phyloP scores from a whole-genome alignment of 164 flowering plant species.

The Magnolia changhungtana region DNA sequence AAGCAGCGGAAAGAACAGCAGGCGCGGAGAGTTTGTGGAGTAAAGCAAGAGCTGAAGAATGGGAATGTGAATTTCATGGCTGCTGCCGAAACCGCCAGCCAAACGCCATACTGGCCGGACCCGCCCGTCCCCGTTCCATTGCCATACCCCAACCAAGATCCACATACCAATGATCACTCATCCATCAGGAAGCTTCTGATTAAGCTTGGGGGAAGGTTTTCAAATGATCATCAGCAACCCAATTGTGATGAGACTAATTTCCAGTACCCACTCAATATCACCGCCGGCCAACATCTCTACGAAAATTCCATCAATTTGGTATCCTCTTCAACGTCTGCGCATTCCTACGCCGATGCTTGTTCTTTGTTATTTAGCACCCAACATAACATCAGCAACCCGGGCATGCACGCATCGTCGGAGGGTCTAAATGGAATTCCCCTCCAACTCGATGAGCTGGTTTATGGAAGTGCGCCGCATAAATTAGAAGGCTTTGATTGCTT shows the following conservation, averaged over 20 bases:
- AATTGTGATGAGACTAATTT: conserved; percentile 4
- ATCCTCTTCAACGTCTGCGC: conserved; percentile 14
- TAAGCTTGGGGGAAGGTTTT: conserved; percentile 57
- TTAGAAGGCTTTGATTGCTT: conserved; percentile 25
- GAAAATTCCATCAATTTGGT: conserved; percentile 16
- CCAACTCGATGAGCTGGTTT: conserved; percentile 26
- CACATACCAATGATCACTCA: conserved; percentile 30
- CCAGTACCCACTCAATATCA: conserved; percentile 22
- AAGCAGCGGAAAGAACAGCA: conserved; percentile 60
- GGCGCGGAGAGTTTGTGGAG: conserved; percentile 20
- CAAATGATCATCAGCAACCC: conserved; percentile 22
- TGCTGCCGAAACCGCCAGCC: conserved; percentile 11
- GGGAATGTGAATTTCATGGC: conserved; percentile 14
- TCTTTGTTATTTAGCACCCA: conserved; percentile 17
- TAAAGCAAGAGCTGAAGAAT: conserved; percentile 40
- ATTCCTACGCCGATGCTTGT: conserved; percentile 14
- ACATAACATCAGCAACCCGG: conserved; percentile 11
- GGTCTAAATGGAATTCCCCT: conserved; percentile 17
- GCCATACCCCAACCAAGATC: conserved; percentile 17
- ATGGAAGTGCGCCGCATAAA: conserved; percentile 16
- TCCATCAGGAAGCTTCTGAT: conserved; percentile 46
- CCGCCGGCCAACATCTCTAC: conserved; percentile 21
- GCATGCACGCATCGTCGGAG: conserved; percentile 20
- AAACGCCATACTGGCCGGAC: conserved; percentile 32
- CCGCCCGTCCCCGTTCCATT: conserved; percentile 13